Evolutionary conservation across 208 protist genomes (phyloP).

Genomic region (Crithidia expoeki): DNA sequence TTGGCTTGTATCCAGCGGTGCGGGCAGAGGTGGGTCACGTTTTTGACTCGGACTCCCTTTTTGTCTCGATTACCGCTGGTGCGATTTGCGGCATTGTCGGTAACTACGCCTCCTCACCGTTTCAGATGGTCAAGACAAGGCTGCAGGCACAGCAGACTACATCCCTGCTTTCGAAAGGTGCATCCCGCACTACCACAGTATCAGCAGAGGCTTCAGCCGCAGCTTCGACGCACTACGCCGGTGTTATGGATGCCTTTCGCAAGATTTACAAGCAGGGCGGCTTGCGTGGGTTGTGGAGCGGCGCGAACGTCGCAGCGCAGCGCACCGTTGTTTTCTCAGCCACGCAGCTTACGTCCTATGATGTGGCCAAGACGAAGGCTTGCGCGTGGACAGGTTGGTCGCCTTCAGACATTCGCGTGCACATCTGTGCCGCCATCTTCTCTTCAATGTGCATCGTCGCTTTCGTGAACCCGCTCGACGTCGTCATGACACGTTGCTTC

Average conservation of each 20-base stretch:
- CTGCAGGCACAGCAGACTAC: conserved; percentile 68
- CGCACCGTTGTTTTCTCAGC: conserved; percentile 49
- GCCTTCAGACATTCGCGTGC: conserved; percentile 50
- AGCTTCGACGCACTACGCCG: conserved; percentile 59
- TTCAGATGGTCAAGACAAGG: conserved; percentile 74
- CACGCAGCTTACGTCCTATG: conserved; percentile 62
- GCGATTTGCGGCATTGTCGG: conserved; percentile 52
- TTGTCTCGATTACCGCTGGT: conserved; percentile 19
- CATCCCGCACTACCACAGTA: conserved; percentile 16
- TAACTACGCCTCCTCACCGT: conserved; percentile 51
- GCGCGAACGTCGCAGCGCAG: conserved; percentile 38
- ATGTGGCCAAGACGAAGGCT: conserved; percentile 38
- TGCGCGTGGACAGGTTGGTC: conserved; percentile 17
- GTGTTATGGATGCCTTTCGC: conserved; percentile 43
- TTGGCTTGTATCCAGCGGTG: conserved; percentile 61
- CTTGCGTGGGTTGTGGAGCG: conserved; percentile 56
- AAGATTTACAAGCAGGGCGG: conserved; percentile 49
- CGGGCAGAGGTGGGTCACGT: conserved; percentile 33
- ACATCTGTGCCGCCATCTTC: conserved; percentile 45
- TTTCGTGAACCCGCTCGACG: conserved; percentile 65
- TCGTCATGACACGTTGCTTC: conserved; percentile 76
- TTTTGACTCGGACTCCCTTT: conserved; percentile 17
- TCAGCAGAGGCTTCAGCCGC: conserved; percentile 35
- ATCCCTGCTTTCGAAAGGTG: conserved; percentile 26
- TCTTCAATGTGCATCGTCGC: conserved; percentile 35